Percentiles rank a stretch among this genome's conserved stretches.
Conservation (phyloP, 352 stramenopile species). For the Pythium brachiatum region DNA sequence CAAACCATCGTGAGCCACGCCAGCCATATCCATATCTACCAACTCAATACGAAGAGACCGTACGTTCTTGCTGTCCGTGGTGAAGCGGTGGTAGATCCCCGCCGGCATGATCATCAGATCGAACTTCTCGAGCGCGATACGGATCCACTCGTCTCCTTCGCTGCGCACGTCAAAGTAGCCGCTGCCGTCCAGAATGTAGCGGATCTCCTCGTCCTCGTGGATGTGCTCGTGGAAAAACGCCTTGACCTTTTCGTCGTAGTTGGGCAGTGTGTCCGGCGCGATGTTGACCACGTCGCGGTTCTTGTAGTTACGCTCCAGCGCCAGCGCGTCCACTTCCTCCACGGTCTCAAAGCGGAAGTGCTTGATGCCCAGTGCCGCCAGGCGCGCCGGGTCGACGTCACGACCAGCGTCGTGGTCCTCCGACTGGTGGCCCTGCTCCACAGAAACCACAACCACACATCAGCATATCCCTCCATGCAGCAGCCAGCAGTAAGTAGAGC, state of each 20-base stretch:
- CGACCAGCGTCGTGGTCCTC: slow-evolving; percentile 23
- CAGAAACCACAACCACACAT: not conserved
- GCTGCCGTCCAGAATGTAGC: slow-evolving; percentile 27
- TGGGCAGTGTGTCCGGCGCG: slow-evolving; percentile 21
- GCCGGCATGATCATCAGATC: slow-evolving; percentile 27
- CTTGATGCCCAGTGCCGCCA: slow-evolving; percentile 24
- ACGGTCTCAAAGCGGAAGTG: slow-evolving; percentile 25
- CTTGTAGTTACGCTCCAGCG: slow-evolving; percentile 24
- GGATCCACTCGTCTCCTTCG: slow-evolving; percentile 26
- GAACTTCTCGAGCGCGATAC: slow-evolving; percentile 25
- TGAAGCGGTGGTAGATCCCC: slow-evolving; percentile 28
- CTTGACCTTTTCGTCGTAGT: slow-evolving; percentile 29
- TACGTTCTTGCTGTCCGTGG: slow-evolving; percentile 29
- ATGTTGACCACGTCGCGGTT: slow-evolving; percentile 30
- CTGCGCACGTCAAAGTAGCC: slow-evolving; percentile 29
- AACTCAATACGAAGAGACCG: not conserved
- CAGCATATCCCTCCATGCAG: not conserved
- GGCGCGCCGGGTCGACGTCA: slow-evolving; percentile 10
- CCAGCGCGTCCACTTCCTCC: slow-evolving; percentile 24
- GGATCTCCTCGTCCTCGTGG: slow-evolving; percentile 30
- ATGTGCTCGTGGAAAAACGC: slow-evolving; percentile 29
- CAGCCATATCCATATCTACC: not conserved
- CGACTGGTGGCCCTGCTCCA: slow-evolving; percentile 21
- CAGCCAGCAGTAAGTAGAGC: too few relatives aligned
- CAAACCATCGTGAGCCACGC: not conserved